These are phyloP conservation scores for Peribolospora kevripleyi DNA, from an alignment of 768 basidiomycete genomes.

Conservation along the genomic window DNA sequence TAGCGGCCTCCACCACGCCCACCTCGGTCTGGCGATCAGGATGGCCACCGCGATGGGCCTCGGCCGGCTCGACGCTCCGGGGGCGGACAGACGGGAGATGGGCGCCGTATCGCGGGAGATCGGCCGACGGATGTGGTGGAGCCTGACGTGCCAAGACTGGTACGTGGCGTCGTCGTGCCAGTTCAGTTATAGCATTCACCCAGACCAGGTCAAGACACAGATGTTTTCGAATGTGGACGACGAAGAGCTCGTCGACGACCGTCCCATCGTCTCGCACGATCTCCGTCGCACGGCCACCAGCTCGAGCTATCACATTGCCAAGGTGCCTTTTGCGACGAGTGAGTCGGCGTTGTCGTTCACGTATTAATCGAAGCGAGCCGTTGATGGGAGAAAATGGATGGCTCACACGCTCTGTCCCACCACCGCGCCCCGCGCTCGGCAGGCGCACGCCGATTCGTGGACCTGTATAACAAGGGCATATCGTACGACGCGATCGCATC, in stretches of 20 bases:
- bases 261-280: neutral
- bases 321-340: neutral
- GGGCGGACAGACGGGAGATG: neutral
- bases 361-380: neutral
- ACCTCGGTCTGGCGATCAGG: neutral
- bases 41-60: neutral
- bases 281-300: neutral
- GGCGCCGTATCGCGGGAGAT: neutral
- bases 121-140: neutral
- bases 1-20: neutral
- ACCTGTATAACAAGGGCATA: neutral
- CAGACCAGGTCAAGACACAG: neutral
- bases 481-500: neutral
- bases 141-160: neutral
- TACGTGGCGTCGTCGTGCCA: neutral
- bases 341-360: neutral
- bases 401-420: neutral
- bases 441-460: neutral
- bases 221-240: neutral
- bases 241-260: neutral
- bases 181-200: neutral
- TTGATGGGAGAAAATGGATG: neutral
- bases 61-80: neutral
- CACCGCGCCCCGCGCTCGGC: neutral
- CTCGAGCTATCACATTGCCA: neutral